phyloP scores from a whole-genome alignment of 768 basidiomycete genomes.

The Tulasnella sp. region DNA sequence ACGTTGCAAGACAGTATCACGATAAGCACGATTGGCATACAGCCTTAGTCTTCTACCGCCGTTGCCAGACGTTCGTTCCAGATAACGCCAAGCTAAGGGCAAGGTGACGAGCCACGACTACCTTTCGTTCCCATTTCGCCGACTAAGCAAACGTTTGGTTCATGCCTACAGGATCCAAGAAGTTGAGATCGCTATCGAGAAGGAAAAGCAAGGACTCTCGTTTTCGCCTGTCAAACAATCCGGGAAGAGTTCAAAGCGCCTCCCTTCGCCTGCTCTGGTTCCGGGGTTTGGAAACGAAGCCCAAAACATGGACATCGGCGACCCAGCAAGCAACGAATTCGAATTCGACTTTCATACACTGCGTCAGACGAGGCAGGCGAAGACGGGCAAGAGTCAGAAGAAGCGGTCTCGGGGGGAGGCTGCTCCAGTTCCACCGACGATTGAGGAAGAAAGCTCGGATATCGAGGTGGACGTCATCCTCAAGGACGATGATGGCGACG shows the following conservation, averaged over 20 bases:
- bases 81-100: conserved; percentile 78
- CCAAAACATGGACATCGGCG: conserved; percentile 3
- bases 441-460: not conserved
- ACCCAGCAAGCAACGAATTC: not conserved
- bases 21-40: conserved; percentile 80
- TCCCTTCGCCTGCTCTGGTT: not conserved
- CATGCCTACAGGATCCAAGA: conserved; percentile 34
- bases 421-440: not conserved
- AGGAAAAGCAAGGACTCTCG: conserved; percentile 28
- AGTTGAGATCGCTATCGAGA: conserved; percentile 39
- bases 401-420: conserved; percentile 4
- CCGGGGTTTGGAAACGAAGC: not conserved
- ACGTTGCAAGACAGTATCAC: conserved; percentile 69
- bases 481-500: conserved; percentile 31
- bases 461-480: conserved; percentile 3
- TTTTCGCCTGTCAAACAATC: not conserved
- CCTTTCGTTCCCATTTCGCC: conserved; percentile 30
- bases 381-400: not conserved
- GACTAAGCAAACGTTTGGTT: not conserved
- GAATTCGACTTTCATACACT: not conserved
- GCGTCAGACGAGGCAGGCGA: conserved; percentile 2
- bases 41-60: conserved; percentile 73
- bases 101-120: conserved; percentile 60
- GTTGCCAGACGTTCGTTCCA: conserved; percentile 76
- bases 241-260: not conserved